Percentiles rank a stretch among this genome's conserved stretches.
Conservation (phyloP, 805 yeast species). For the Saccharomyces kudriavzevii region DNA sequence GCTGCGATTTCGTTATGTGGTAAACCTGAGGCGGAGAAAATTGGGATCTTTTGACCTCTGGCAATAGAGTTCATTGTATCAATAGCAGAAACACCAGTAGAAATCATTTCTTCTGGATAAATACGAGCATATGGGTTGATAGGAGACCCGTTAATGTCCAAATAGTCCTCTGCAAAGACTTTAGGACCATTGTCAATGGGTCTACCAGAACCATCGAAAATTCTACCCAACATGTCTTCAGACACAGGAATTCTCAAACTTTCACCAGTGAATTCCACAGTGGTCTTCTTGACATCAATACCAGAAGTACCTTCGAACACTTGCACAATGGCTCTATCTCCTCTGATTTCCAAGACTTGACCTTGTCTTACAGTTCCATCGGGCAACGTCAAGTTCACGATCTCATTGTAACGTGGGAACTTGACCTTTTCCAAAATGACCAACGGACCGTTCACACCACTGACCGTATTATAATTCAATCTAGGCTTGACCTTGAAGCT, state of each 20-base stretch:
- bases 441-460: constrained; percentile 97
- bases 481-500: constrained; percentile 90
- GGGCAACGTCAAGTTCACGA: constrained; percentile 92
- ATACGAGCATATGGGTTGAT: constrained; percentile 97
- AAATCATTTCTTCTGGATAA: constrained; percentile 99
- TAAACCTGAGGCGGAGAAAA: constrained; percentile 97
- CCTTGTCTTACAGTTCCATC: constrained; percentile 95
- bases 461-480: constrained; percentile 88
- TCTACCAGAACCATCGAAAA: constrained; percentile 97
- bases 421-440: constrained; percentile 83
- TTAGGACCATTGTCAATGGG: constrained; percentile 98
- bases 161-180: constrained; percentile 95
- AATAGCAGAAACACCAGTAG: constrained; percentile 97
- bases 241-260: constrained; percentile 88
- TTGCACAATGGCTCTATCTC: constrained; percentile 94
- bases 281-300: constrained; percentile 94
- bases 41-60: constrained; percentile 99
- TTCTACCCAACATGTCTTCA: constrained; percentile 95
- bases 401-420: constrained; percentile 88
- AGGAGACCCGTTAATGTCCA: constrained; percentile 98
- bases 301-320: constrained; percentile 99
- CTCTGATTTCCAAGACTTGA: constrained; percentile 96
- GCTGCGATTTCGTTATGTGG: constrained; percentile 99
- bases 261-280: constrained; percentile 95
- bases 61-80: constrained; percentile 99